Base-by-base conservation (phyloP, 2,329 filamentous ascomycete genomes). In the Cladosporium halotolerans region DNA sequence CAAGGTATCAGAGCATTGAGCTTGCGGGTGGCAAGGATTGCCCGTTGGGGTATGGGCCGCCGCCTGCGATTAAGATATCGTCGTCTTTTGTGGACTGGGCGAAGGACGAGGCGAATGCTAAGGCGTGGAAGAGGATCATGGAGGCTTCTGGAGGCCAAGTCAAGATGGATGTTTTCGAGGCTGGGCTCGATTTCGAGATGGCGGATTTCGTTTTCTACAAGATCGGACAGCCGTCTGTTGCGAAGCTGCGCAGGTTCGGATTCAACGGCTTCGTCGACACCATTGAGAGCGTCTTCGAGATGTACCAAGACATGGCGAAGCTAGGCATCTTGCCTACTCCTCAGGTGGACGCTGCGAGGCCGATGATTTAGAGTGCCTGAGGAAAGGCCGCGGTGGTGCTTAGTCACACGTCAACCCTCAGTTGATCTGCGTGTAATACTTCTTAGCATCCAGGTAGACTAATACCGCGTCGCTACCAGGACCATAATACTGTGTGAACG, bases 211-310 rank as follows among this genome's bases (percentile, higher is more conserved):
- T 54, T 2, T 40, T 60, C 18, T 54, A 59, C 14, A 63, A 68
- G 33, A 52, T 52, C 4, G 34, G 50, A 5, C 50, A 40, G 9
- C 33, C 34, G 9, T 45, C 9, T 71, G 72, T 66, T 70, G 70
- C 57, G 39, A 57, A 33, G 44, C 57, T 38, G 55, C 57, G 13
- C 40, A 59, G 18, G 58, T 58, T 74, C 52, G 74, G 75, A 0
- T 77, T 71, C 66, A 66, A 70, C 60, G 74, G 74, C 0, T 71
- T 69, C 39, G 72, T 75, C 8, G 73, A 76, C 54, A 71, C 70
- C 3, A 64, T 64, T 18, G 72, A 76, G 51, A 66, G 67, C 28
- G 66, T 75, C 5, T 65, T 62, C 32, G 63, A 72, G 49, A 70
- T 71, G 4, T 61, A 74, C 33, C 57, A 66, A 4, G 70, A 73